Base-by-base conservation (phyloP, 2,329 filamentous ascomycete species). In the Xylaria hypoxylon region DNA sequence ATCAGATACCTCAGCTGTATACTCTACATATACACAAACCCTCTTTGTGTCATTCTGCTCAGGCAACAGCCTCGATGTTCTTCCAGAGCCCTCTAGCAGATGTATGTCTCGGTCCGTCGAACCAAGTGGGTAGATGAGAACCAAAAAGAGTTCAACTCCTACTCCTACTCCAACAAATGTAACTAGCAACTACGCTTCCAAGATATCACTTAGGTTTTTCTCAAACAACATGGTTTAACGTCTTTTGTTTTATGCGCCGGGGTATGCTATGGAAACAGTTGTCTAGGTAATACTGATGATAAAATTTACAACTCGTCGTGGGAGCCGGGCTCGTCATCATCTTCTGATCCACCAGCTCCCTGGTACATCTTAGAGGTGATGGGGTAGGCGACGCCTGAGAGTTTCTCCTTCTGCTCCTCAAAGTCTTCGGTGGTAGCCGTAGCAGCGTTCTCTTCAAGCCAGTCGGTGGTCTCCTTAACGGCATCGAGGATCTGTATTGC, bases 391-490 rank as follows among this genome's bases (percentile, higher is more conserved):
- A 97, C 92, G 81, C 92, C 92, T 76, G 92, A 96, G 74, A 99
- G 89, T 89, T 97, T 97, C 92, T 99, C 95, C 87, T 96, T 97
- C 87, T 98, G 95, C 89, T 99, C 96, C 83, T 97, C 94, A 77
- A 98, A 97, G 86, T 98, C 96, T 85, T 97, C 95, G 67, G 93
- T 87, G 73, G 86, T 89, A 71, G 96, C 96, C 59, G 91, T 91
- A 73, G 91, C 89, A 73, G 89, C 92, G 84, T 97, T 96, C 88
- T 97, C 93, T 75, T 97, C 94, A 67, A 99, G 90, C 96, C 96
- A 99, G 81, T 97, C 94, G 76, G 90, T 91, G 71, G 93, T 86
- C 86, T 99, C 96, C 92, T 98, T 98, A 84, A 99, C 90, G 71
- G 96, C 96, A 73, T 97, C 94, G 72, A 97, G 84, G 75, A 99